phyloP scores from a whole-genome alignment of 345 rosid genomes.

The Limnanthes douglasii region DNA sequence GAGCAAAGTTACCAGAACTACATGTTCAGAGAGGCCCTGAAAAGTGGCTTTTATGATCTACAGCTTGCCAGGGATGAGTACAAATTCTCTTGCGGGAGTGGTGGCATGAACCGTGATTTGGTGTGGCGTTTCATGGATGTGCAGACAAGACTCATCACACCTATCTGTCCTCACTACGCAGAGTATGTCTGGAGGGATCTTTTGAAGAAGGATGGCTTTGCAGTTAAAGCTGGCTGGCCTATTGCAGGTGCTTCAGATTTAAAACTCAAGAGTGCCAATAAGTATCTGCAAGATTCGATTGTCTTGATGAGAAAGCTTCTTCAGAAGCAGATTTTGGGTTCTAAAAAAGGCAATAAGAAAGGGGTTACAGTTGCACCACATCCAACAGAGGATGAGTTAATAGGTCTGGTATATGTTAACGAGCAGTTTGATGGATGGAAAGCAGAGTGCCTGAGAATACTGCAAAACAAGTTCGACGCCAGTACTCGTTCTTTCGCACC shows the following conservation, averaged over 20 bases:
- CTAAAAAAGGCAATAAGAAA: slow-evolving; percentile 57
- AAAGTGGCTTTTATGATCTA: slow-evolving; percentile 81
- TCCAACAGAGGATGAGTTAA: slow-evolving; percentile 31
- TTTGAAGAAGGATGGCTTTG: slow-evolving; percentile 69
- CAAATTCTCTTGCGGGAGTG: slow-evolving; percentile 64
- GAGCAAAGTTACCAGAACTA: slow-evolving; percentile 44
- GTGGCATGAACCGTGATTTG: slow-evolving; percentile 61
- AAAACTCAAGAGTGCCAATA: slow-evolving; percentile 69
- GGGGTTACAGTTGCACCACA: slow-evolving; percentile 37
- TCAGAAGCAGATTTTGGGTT: slow-evolving; percentile 49
- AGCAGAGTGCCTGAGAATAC: slow-evolving; percentile 66
- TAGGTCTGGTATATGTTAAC: slow-evolving; percentile 58
- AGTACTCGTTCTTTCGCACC: slow-evolving; percentile 33
- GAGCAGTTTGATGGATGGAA: slow-evolving; percentile 81
- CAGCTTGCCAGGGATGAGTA: slow-evolving; percentile 94
- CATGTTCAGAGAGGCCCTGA: slow-evolving; percentile 91
- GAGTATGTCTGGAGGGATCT: slow-evolving; percentile 87
- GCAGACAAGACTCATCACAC: slow-evolving; percentile 76
- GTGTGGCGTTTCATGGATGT: slow-evolving; percentile 72
- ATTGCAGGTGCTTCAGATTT: slow-evolving; percentile 48
- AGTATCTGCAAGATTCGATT: slow-evolving; percentile 81
- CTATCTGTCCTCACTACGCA: slow-evolving; percentile 87
- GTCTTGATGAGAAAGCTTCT: slow-evolving; percentile 66
- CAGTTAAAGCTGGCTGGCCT: slow-evolving; percentile 90
- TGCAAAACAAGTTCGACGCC: slow-evolving; percentile 40